Evolutionary conservation across 257 asterid species (phyloP), one percentile per base, ranked within the genome.

Genomic region (Paraleonurus japonicus): DNA sequence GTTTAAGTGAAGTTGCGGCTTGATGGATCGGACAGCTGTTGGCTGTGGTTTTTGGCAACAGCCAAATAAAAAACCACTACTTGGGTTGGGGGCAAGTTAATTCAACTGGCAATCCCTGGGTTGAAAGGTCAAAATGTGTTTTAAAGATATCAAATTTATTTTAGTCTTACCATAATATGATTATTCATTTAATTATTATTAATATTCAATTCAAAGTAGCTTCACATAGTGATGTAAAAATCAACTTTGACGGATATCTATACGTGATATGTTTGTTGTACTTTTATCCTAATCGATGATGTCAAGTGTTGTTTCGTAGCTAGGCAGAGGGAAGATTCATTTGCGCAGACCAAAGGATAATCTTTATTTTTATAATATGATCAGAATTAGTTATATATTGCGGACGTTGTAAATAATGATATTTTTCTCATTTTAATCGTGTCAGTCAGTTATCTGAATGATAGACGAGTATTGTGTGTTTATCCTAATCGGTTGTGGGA

Each of bases 1-100:
- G 50, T 50, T 41, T 57, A 1, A 35, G 55, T 76, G 57, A 70
- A 64, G 73, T 63, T 63, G 64, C 63, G 80, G 68, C 61, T 23
- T 15, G 45, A 37, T 37, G 45, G 15, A 9, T 3, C 61, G 67
- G 64, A 30, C 76, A 55, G 53, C 66, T 64, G 76, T 45, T 48
- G 74, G 67, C 74, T 45, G 2, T 59, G 50, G 35, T 66, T 72
- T 60, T 24, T 15, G 24, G 63, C 53, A 47, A 72, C 67, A 65
- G 55, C 75, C 75, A 71, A 51, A 48, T 48, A 59, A 45, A 65
- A 32, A 33, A 28, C 32, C 12, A 4, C 8, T 11, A 35, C 33
- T 16, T 43, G 51, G 51, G 51, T 16, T 43, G 51, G 51, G 51
- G 19, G 19, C 51, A 39, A 16, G 39, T 55, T 16, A 28, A 61